A percentile compares a stretch with the other conserved stretches of the same genome.
Evolutionary conservation across 108 stramenopile genomes (phyloP).

Genomic region (Fragilaria crotonensis): DNA sequence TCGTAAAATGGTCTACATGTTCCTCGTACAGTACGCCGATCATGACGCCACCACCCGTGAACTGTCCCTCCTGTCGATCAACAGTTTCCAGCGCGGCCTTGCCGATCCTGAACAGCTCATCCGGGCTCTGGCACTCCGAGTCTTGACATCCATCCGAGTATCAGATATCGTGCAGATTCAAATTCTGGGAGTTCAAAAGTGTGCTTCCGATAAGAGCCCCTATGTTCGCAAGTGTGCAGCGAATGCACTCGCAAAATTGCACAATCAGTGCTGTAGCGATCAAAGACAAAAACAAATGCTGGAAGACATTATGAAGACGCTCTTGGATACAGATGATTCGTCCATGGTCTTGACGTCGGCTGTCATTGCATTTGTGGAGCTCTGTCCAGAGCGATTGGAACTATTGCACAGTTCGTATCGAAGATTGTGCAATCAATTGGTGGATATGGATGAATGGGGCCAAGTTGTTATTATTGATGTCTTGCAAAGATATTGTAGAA

Average conservation of each 20-base stretch:
- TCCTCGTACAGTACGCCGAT: slow-evolving; percentile 90
- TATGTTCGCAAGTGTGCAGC: slow-evolving; percentile 98
- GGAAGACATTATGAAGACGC: slow-evolving; percentile 42
- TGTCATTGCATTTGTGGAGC: slow-evolving; percentile 85
- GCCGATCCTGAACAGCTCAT: slow-evolving; percentile 89
- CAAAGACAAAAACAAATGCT: slow-evolving; percentile 38
- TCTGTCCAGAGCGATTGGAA: slow-evolving; percentile 87
- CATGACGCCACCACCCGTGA: slow-evolving; percentile 89
- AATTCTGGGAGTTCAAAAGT: slow-evolving; percentile 92
- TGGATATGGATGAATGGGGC: slow-evolving; percentile 99
- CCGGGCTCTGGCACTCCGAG: slow-evolving; percentile 93
- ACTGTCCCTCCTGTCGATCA: slow-evolving; percentile 90
- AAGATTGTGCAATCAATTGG: slow-evolving; percentile 93
- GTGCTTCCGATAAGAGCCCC: slow-evolving; percentile 83
- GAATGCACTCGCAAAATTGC: slow-evolving; percentile 88
- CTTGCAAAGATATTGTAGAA: slow-evolving; percentile 86
- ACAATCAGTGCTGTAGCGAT: slow-evolving; percentile 54
- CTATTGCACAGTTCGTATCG: slow-evolving; percentile 89
- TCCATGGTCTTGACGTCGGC: slow-evolving; percentile 96
- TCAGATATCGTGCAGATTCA: slow-evolving; percentile 98
- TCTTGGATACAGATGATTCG: slow-evolving; percentile 70
- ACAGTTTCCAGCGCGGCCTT: slow-evolving; percentile 95
- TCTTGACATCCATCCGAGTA: slow-evolving; percentile 93
- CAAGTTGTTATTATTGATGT: slow-evolving; percentile 85
- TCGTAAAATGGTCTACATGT: slow-evolving; percentile 99